phyloP scores from a whole-genome alignment of 1,139 yeast genomes.

The Yamadazyma trypodendri region DNA sequence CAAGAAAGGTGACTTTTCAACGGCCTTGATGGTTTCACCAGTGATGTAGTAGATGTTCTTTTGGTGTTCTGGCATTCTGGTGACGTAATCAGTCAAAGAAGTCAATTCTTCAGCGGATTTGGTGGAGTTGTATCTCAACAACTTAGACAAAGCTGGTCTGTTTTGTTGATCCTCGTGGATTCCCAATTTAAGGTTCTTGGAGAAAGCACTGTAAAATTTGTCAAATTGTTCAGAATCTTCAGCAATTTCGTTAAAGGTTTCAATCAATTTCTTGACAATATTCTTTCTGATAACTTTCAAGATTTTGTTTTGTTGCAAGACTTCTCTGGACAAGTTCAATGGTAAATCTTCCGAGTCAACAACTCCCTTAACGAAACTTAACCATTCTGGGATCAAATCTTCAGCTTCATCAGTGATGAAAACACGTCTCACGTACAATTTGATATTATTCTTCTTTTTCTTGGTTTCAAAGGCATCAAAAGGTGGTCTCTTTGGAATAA shows the following conservation, averaged over 20 bases:
- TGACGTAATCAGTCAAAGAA: slow-evolving; percentile 93
- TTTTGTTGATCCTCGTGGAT: slow-evolving; percentile 98
- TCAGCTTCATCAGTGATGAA: slow-evolving; percentile 99
- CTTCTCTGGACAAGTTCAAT: slow-evolving; percentile 99
- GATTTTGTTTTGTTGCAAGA: slow-evolving; percentile 99
- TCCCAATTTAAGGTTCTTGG: slow-evolving; percentile 98
- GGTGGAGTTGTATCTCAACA: slow-evolving; percentile 96
- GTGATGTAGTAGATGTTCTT: slow-evolving; percentile 99
- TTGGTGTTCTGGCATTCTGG: slow-evolving; percentile 99
- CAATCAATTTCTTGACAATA: slow-evolving; percentile 97
- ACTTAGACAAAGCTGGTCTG: slow-evolving; percentile 93
- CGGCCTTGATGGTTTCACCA: slow-evolving; percentile 97
- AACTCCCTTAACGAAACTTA: slow-evolving; percentile 96
- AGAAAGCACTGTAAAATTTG: slow-evolving; percentile 96
- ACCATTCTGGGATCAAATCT: slow-evolving; percentile 99
- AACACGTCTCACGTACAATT: slow-evolving; percentile 98
- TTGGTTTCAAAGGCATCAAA: slow-evolving; percentile 94
- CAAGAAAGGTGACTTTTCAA: slow-evolving; percentile 98
- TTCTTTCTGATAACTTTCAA: slow-evolving; percentile 99
- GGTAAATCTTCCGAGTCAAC: slow-evolving; percentile 99
- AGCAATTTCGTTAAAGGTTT: slow-evolving; percentile 98
- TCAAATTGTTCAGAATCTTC: slow-evolving; percentile 99
- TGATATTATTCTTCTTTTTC: slow-evolving; percentile 99
- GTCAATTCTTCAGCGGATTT: slow-evolving; percentile 93
- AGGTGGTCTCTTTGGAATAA: slow-evolving; percentile 99